Base-by-base conservation (phyloP, 495 filamentous ascomycete species). In the Aspergillus affinis region DNA sequence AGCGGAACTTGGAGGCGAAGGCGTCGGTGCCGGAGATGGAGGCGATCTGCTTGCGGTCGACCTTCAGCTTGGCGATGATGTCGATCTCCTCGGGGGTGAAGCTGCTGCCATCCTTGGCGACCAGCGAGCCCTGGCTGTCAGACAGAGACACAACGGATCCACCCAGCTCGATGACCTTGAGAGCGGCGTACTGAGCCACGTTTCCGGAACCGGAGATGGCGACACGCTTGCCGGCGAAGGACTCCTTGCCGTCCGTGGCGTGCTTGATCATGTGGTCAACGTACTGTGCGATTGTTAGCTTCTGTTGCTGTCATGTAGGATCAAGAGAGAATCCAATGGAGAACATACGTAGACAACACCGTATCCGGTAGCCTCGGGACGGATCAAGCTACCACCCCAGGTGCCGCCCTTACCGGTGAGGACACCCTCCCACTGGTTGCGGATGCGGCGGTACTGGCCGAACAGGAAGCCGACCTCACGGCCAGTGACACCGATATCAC, bases 141-240 rank as follows among this genome's bases (percentile, higher is more conserved):
- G 93, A 97, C 61, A 98, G 89, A 19, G 94, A 96, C 70, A 97
- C 81, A 59, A 98, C 89, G 59, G 82, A 94, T 55, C 88, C 94
- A 63, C 94, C 94, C 62, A 97, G 90, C 82, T 98, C 93, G 71
- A 97, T 92, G 76, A 85, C 88, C 82, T 98, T 98, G 61, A 98
- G 88, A 9, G 94, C 94, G 19, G 94, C 92, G 82, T 93, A 98
- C 82, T 98, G 94, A 52, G 94, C 94, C 53, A 98, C 94, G 80
- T 98, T 98, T 59, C 94, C 94, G 61, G 94, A 98, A 56, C 94
- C 94, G 48, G 94, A 97, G 79, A 98, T 89, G 72, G 93, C 91
- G 58, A 98, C 94, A 48, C 87, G 88, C 83, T 98, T 98, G 73
- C 92, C 94, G 54, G 82, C 77, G 84, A 96, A 95, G 66, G 83